phyloP scores from a whole-genome alignment of 225 moss, liverwort and hornwort species.

The Pseudoscleropodium purum region DNA sequence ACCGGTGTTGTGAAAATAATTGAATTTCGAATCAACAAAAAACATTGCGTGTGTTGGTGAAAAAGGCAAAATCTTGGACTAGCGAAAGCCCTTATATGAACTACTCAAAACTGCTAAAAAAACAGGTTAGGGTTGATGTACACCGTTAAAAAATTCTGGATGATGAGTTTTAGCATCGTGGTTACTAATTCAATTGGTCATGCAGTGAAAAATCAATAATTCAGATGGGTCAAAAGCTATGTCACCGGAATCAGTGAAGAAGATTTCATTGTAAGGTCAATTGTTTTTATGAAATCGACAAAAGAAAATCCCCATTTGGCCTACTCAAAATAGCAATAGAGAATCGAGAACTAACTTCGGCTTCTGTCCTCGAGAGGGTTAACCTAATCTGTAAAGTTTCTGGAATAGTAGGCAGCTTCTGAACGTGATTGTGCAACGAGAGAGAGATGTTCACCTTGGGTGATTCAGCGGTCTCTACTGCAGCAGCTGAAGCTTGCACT shows the following conservation, averaged over 20 bases:
- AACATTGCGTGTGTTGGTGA: background rate
- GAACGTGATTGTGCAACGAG: background rate
- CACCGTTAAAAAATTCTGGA: background rate
- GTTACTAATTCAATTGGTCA: background rate
- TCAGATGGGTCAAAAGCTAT: background rate
- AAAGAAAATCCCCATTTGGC: background rate
- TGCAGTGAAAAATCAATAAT: background rate
- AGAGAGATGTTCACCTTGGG: constrained; percentile 39
- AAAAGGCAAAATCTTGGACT: background rate
- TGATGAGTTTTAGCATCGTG: background rate
- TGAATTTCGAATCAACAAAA: background rate
- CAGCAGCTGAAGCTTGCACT: constrained; percentile 48
- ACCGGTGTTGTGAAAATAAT: background rate
- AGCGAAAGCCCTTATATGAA: background rate
- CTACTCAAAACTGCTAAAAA: background rate
- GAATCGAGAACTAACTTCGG: background rate
- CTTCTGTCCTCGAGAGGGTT: background rate
- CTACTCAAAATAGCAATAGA: background rate
- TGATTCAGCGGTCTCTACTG: constrained; percentile 44
- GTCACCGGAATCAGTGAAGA: background rate
- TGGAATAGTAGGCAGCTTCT: background rate
- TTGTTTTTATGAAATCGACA: background rate
- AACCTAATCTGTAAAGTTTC: background rate
- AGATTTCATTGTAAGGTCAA: background rate
- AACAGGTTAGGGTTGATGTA: background rate